Evolutionary conservation across 441 rosid genomes (phyloP).

Genomic region (Euphorbia schlechtendalii): DNA sequence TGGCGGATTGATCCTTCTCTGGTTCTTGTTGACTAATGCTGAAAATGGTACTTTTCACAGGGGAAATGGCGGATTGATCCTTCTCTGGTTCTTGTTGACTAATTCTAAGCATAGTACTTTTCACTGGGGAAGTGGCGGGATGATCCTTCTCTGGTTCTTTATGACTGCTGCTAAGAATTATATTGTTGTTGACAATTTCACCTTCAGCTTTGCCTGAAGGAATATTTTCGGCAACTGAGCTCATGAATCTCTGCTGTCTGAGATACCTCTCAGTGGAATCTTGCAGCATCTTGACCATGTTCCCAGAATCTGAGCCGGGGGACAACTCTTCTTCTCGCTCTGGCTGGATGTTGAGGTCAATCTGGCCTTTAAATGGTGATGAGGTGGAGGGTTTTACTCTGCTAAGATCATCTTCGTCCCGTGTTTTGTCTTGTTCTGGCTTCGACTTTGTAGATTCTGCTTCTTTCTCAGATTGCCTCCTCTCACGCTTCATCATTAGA

Average conservation of each 20-base stretch:
- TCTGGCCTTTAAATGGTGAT: conserved; percentile 57
- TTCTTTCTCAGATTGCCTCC: conserved; percentile 64
- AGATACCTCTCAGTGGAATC: conserved; percentile 38
- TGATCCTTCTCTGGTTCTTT: no score
- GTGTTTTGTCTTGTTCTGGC: conserved; percentile 34
- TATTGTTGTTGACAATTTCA: conserved; percentile 18
- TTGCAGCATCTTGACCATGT: conserved; percentile 40
- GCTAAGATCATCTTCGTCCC: conserved; percentile 40
- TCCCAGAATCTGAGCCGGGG: conserved; percentile 46
- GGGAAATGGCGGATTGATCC: no score
- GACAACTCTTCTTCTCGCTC: conserved; percentile 77
- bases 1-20: no score
- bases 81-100: conserved; percentile 24
- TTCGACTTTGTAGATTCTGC: conserved; percentile 41
- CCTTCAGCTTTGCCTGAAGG: conserved; percentile 23
- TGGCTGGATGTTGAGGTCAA: conserved; percentile 89
- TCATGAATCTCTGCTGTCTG: conserved; percentile 32
- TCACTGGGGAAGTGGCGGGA: conserved; percentile 21
- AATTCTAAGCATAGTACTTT: conserved; percentile 17
- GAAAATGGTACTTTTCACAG: no score
- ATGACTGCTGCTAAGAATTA: no score
- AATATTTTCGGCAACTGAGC: conserved; percentile 23
- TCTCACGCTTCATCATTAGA: conserved; percentile 76
- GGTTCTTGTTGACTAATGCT: conserved; percentile 29
- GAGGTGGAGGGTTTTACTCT: conserved; percentile 35